A percentile compares a stretch with the other conserved stretches of the same genome.
phyloP scores from a whole-genome alignment of 345 rosid genomes.

The Viola odorata region DNA sequence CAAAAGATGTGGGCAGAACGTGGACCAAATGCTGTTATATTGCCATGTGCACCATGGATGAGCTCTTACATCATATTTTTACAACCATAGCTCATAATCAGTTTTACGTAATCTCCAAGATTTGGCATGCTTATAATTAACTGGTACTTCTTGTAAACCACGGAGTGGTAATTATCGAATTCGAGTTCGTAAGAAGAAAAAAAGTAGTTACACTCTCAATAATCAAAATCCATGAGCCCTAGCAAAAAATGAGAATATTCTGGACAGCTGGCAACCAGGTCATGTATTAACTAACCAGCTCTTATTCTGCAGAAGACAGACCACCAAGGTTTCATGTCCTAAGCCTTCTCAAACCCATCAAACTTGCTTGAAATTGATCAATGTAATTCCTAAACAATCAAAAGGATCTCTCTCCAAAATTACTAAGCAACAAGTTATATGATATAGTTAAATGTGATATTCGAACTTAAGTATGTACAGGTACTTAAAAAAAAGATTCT shows the following conservation, averaged over 20 bases:
- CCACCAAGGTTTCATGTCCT: conserved; percentile 22
- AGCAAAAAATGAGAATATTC: not conserved
- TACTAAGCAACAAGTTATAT: not conserved
- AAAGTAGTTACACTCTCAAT: not conserved
- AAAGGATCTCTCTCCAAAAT: not conserved
- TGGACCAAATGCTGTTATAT: not conserved
- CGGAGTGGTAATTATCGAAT: not conserved
- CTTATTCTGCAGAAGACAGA: conserved; percentile 7
- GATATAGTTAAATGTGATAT: not conserved
- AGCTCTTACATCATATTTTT: too few species aligned
- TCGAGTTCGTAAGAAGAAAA: not conserved
- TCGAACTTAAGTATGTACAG: not conserved
- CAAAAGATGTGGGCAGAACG: not conserved
- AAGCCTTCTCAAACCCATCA: conserved; percentile 9
- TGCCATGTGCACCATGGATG: conserved; percentile 1
- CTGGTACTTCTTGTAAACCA: not conserved
- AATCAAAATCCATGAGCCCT: not conserved
- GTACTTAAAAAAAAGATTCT: too few species aligned
- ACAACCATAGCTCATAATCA: fast-evolving
- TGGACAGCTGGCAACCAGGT: conserved; percentile 1
- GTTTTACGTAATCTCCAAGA: not conserved
- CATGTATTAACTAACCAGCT: conserved; percentile 12
- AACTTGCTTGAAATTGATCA: not conserved
- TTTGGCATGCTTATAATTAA: not conserved
- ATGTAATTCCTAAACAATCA: not conserved